Evolutionary conservation across 331 rosid genomes (phyloP).

Genomic region (Rosa hybrid): DNA sequence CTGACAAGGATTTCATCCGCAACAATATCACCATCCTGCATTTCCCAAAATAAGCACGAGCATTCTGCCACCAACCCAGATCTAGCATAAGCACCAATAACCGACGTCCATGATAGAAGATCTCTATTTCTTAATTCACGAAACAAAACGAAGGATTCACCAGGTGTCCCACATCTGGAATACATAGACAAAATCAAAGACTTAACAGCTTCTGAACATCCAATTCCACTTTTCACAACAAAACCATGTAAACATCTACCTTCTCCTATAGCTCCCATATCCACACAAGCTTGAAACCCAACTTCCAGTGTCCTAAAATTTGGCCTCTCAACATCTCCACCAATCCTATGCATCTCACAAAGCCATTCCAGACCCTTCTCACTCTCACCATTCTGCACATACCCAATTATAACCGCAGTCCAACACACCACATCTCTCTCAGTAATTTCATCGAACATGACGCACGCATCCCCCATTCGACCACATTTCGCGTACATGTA

Average conservation of each 20-base stretch:
- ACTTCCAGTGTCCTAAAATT: slow-evolving; percentile 68
- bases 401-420: slow-evolving; percentile 48
- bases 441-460: slow-evolving; percentile 52
- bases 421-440: slow-evolving; percentile 44
- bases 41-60: slow-evolving; percentile 49
- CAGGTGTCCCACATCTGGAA: slow-evolving; percentile 59
- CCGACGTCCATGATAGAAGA: slow-evolving; percentile 65
- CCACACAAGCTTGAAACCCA: slow-evolving; percentile 78
- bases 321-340: slow-evolving; percentile 49
- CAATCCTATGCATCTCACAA: slow-evolving; percentile 62
- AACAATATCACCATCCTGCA: slow-evolving; percentile 42
- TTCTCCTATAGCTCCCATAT: slow-evolving; percentile 48
- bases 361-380: slow-evolving; percentile 65
- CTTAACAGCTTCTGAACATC: slow-evolving; percentile 38
- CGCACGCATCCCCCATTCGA: slow-evolving; percentile 29
- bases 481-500: slow-evolving; percentile 35
- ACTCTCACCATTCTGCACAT: slow-evolving; percentile 40
- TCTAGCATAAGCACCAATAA: slow-evolving; percentile 63
- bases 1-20: slow-evolving; percentile 64
- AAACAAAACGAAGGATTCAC: slow-evolving; percentile 56
- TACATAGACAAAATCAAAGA: slow-evolving; percentile 72
- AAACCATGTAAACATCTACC: slow-evolving; percentile 75
- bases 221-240: slow-evolving; percentile 55
- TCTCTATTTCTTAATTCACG: slow-evolving; percentile 50
- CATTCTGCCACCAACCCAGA: slow-evolving; percentile 57